Percentiles rank a stretch among this genome's conserved stretches.
Evolutionary conservation across 371 early-diverging fungal species (phyloP).

Genomic region (Mucor irregularis): DNA sequence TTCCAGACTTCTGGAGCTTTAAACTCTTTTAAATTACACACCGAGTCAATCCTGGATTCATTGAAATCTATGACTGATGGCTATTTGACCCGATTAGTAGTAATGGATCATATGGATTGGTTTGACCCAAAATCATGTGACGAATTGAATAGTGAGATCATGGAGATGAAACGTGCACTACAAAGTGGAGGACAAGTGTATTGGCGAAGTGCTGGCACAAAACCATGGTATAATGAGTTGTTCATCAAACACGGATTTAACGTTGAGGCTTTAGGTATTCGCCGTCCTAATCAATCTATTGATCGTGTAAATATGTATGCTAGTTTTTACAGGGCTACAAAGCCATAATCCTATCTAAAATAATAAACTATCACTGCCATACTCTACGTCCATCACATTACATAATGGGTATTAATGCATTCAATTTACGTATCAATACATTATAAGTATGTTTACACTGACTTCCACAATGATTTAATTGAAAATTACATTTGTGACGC

Average conservation of each 20-base stretch:
- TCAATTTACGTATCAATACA: no score
- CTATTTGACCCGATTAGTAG: constrained; percentile 75
- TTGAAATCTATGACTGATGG: constrained; percentile 54
- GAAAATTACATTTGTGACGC: no score
- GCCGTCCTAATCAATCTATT: constrained; percentile 66
- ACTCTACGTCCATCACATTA: no score
- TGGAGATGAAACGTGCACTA: constrained; percentile 61
- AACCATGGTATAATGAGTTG: constrained; percentile 79
- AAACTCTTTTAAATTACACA: constrained; percentile 77
- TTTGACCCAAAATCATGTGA: constrained; percentile 60
- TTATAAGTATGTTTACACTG: no score
- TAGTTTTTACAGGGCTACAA: constrained; percentile 58
- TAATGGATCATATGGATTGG: constrained; percentile 94
- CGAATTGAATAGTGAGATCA: constrained; percentile 65
- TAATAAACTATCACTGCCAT: no score
- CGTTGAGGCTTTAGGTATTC: constrained; percentile 67
- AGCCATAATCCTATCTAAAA: constrained; percentile 1
- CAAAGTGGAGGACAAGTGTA: constrained; percentile 72
- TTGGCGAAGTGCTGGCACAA: constrained; percentile 80
- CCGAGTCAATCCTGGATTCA: constrained; percentile 72
- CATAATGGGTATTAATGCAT: no score
- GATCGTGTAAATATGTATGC: constrained; percentile 90
- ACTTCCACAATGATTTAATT: no score
- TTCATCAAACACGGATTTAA: constrained; percentile 73
- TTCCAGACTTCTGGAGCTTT: constrained; percentile 39